Percentiles rank a stretch among this genome's conserved stretches.
Evolutionary conservation across 352 stramenopile genomes (phyloP).

Genomic region (Paralagenidium karlingii): DNA sequence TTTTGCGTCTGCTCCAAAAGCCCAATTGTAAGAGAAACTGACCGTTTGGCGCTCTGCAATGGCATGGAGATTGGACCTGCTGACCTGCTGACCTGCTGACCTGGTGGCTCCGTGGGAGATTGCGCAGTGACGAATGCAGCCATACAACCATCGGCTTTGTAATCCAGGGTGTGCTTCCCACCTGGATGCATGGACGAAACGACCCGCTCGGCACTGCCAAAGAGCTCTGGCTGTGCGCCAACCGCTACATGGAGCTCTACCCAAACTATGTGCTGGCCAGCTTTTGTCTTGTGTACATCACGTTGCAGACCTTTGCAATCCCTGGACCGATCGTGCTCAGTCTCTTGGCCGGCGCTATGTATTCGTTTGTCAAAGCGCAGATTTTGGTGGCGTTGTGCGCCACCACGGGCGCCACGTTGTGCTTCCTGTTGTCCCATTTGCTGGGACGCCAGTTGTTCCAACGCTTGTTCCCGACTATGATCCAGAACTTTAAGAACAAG

Average conservation of each 20-base stretch:
- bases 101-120: background rate
- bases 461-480: conserved; percentile 54
- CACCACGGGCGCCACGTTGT: conserved; percentile 67
- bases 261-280: conserved; percentile 57
- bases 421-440: conserved; percentile 79
- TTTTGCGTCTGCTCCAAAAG: conserved; percentile 50
- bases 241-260: conserved; percentile 65
- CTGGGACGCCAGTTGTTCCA: conserved; percentile 64
- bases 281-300: conserved; percentile 80
- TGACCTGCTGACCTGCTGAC: background rate
- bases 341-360: conserved; percentile 81
- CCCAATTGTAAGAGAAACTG: conserved; percentile 36
- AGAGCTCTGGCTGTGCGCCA: conserved; percentile 61
- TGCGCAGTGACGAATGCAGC: conserved; percentile 35
- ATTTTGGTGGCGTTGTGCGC: conserved; percentile 74
- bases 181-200: conserved; percentile 65
- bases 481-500: conserved; percentile 67
- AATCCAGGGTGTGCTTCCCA: conserved; percentile 63
- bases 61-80: background rate
- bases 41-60: conserved; percentile 1
- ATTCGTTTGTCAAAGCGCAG: conserved; percentile 67
- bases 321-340: conserved; percentile 78
- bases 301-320: conserved; percentile 81
- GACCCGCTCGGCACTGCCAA: conserved; percentile 78
- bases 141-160: conserved; percentile 68